Base-by-base conservation (phyloP, 1,284 basidiomycete species). In the Microbotryum violaceum region DNA sequence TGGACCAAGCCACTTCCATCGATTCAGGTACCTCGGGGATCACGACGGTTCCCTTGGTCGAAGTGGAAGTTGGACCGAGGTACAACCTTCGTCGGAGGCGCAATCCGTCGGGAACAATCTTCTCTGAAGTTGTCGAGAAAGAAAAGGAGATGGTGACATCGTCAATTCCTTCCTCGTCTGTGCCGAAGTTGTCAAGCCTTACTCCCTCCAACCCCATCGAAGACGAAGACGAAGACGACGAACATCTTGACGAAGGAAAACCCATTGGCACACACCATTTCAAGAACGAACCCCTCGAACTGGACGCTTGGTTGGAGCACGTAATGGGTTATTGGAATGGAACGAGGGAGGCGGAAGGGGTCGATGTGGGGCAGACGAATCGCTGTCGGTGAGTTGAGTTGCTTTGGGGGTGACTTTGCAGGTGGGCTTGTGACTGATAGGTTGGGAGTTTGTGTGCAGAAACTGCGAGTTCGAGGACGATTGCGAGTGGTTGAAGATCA, bases 401-500 rank as follows among this genome's bases (percentile, higher is more conserved):
- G 2, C 3, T 27, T 16, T 49, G 29, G 37, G 37, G 37, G 48
- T 29, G 20, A n/a, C 8, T 33, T 23, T 42, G n/a, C 23, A 20
- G 23, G 45, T 37, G 54, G 63, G 12, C 57, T 54, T 16, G 48
- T 44, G 23, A 37, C 56, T 23, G 57, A 56, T 42, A 10, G 37
- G 37, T 42, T 42, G 12, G 1, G 62, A 58, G 27, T 27, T 46
- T 16, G 47, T 54, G 51, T 57, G 56, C 55, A 56, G 65, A 37
- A 68, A 31, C 10, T 71, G 70, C 60, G 70, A 71, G 59, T 71
- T 68, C 23, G 65, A 69, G 49, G 62, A 65, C 6, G 69, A 66
- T 3, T 71, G 70, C 51, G 70, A 71, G 52, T 71, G 67, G 67
- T 52, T 66, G 14, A 58, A 55, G 23, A 25, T 31, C 29, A 69